Conservation (phyloP, 148 eudicot species). For the Linanthus parryae region DNA sequence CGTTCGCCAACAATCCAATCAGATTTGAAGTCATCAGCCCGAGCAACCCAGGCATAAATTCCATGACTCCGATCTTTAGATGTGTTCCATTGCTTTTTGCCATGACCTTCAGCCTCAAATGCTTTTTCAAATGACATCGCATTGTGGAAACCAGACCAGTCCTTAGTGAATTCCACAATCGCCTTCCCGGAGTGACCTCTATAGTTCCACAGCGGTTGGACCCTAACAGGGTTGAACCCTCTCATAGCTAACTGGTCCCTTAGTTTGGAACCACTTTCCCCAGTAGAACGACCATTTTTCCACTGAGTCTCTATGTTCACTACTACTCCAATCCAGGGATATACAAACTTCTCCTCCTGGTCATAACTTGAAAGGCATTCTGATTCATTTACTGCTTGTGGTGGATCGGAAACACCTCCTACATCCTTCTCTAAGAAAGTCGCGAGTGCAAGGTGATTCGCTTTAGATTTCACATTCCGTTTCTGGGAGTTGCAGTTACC, state of each 20-base stretch:
- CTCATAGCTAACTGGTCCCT: conserved; percentile 67
- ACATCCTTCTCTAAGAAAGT: conserved; percentile 58
- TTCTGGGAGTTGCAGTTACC: conserved; percentile 64
- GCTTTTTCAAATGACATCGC: conserved; percentile 87
- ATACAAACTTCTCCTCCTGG: conserved; percentile 80
- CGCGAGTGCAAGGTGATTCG: conserved; percentile 70
- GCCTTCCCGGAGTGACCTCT: conserved; percentile 88
- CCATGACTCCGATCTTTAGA: conserved; percentile 38
- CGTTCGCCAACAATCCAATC: conserved; percentile 73
- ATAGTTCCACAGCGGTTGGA: conserved; percentile 74
- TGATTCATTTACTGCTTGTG: conserved; percentile 24
- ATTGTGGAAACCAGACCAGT: conserved; percentile 77
- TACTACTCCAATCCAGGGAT: conserved; percentile 94
- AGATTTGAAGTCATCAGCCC: conserved; percentile 81
- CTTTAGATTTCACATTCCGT: conserved; percentile 75
- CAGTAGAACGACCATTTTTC: conserved; percentile 71
- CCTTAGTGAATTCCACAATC: conserved; percentile 76
- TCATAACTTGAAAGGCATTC: conserved; percentile 41
- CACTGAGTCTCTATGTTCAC: conserved; percentile 62
- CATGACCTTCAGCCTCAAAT: conserved; percentile 72
- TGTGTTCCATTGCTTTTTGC: conserved; percentile 73
- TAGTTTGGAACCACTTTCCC: conserved; percentile 87
- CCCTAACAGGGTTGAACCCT: conserved; percentile 87
- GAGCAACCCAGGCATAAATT: conserved; percentile 96
- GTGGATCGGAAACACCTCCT: conserved; percentile 38